phyloP scores from a whole-genome alignment of 345 rosid genomes.

The Anastatica hierochuntica region DNA sequence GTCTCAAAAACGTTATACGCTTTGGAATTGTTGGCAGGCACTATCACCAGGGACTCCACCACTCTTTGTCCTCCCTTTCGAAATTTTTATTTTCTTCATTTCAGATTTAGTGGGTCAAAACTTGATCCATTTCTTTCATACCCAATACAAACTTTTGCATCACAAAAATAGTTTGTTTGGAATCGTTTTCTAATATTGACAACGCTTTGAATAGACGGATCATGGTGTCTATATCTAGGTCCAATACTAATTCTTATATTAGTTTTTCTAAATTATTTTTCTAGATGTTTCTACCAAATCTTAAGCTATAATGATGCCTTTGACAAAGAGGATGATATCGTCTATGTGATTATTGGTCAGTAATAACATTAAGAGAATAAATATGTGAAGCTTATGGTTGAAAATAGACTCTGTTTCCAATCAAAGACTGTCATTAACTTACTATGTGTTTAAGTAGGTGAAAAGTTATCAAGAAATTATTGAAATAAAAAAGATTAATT shows the following conservation, averaged over 20 bases:
- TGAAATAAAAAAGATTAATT: too few species aligned
- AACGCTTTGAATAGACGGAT: not conserved
- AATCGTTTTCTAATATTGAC: not conserved
- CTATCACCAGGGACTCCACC: slow-evolving; percentile 12
- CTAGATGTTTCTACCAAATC: slow-evolving; percentile 5
- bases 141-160: not conserved
- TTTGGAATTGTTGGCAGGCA: slow-evolving; percentile 16
- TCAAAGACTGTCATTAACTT: not conserved
- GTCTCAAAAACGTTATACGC: slow-evolving; percentile 7
- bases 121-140: not conserved
- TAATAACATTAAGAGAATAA: not conserved
- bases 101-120: not conserved
- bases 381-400: slow-evolving; percentile 8
- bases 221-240: slow-evolving; percentile 14
- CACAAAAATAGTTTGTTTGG: not conserved
- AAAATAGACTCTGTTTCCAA: not conserved
- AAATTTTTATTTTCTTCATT: not conserved
- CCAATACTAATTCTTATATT: too few species aligned
- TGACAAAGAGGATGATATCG: not conserved
- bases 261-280: not conserved
- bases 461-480: too few species aligned
- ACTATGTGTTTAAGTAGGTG: slow-evolving; percentile 3
- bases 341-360: slow-evolving; percentile 7
- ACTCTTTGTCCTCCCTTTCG: slow-evolving; percentile 4
- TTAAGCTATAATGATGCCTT: slow-evolving; percentile 1